A percentile compares a stretch with the other conserved stretches of the same genome.
Evolutionary conservation across 176 grass and related monocot genomes (phyloP).

Genomic region (Chrysopogon serrulatus): DNA sequence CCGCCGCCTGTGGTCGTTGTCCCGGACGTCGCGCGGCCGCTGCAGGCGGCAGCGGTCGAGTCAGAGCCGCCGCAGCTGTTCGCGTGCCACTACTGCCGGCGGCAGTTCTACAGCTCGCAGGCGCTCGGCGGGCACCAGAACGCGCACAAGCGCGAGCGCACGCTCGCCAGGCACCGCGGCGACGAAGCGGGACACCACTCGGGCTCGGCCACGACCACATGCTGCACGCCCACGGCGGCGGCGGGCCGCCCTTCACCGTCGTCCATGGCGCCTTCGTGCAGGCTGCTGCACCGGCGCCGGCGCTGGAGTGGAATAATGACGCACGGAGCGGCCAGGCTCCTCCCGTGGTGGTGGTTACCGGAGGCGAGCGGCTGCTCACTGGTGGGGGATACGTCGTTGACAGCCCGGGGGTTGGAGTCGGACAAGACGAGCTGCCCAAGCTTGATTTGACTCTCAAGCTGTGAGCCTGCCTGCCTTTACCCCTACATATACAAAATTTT

Average conservation of each 20-base stretch:
- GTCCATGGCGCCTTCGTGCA: background rate
- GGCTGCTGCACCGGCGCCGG: background rate
- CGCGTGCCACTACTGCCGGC: slow-evolving; percentile 49
- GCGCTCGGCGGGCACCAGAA: slow-evolving; percentile 90
- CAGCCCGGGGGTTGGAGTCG: background rate
- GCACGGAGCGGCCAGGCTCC: background rate
- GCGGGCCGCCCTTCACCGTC: slow-evolving; percentile 13
- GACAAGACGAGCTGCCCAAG: background rate
- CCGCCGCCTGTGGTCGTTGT: background rate
- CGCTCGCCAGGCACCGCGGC: slow-evolving; percentile 21
- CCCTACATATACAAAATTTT: background rate
- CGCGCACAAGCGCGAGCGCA: slow-evolving; percentile 82
- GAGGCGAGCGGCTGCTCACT: background rate
- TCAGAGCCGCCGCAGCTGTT: slow-evolving; percentile 46
- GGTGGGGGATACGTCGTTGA: background rate
- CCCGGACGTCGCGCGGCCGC: background rate
- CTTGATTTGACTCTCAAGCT: slow-evolving; percentile 51
- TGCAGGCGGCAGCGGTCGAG: background rate
- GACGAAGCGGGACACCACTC: background rate
- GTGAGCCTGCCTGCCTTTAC: background rate
- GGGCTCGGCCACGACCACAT: background rate
- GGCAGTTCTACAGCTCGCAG: slow-evolving; percentile 41
- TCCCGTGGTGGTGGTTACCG: background rate
- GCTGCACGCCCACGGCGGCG: background rate
- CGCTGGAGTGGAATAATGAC: slow-evolving; percentile 9